Evolutionary conservation across 2,329 filamentous ascomycete genomes (phyloP).

Genomic region (Pezizomycotina sp.): DNA sequence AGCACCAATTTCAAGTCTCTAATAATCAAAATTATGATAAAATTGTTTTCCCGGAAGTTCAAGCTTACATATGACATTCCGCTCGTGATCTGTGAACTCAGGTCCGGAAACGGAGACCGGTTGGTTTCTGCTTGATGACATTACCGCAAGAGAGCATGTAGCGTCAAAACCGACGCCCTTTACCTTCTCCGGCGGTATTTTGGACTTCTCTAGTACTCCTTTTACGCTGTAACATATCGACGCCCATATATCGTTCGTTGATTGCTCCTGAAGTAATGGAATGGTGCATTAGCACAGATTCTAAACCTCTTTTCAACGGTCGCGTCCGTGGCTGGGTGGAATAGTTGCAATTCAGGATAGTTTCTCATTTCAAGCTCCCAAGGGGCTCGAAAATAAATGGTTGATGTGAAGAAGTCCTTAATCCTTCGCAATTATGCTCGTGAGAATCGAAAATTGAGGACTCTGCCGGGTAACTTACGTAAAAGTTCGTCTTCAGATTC

Average conservation of each 20-base stretch:
- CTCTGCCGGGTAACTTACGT: constrained; percentile 30
- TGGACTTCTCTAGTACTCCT: constrained; percentile 63
- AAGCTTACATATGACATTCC: constrained; percentile 57
- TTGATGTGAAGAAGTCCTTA: too few relatives aligned
- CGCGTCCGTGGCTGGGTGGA: neutral
- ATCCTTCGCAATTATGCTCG: too few relatives aligned
- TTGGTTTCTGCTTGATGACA: constrained; percentile 74
- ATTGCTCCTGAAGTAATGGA: constrained; percentile 59
- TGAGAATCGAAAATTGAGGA: too few relatives aligned
- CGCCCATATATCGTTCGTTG: constrained; percentile 88
- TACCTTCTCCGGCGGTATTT: constrained; percentile 57
- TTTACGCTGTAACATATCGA: constrained; percentile 84
- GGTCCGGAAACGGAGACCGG: constrained; percentile 81
- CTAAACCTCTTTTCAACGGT: neutral
- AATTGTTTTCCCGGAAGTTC: neutral
- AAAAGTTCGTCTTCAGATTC: constrained; percentile 40
- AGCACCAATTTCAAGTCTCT: neutral
- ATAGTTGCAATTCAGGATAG: neutral
- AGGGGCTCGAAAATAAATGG: too few relatives aligned
- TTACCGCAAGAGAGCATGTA: constrained; percentile 92
- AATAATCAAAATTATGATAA: neutral
- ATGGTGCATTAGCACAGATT: neutral
- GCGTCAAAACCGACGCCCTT: constrained; percentile 93
- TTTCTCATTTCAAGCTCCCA: neutral
- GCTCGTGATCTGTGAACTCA: constrained; percentile 69